These are phyloP conservation scores for Paradendryphiella salina DNA, from an alignment of 2,329 filamentous ascomycete species.

Conservation along the genomic window DNA sequence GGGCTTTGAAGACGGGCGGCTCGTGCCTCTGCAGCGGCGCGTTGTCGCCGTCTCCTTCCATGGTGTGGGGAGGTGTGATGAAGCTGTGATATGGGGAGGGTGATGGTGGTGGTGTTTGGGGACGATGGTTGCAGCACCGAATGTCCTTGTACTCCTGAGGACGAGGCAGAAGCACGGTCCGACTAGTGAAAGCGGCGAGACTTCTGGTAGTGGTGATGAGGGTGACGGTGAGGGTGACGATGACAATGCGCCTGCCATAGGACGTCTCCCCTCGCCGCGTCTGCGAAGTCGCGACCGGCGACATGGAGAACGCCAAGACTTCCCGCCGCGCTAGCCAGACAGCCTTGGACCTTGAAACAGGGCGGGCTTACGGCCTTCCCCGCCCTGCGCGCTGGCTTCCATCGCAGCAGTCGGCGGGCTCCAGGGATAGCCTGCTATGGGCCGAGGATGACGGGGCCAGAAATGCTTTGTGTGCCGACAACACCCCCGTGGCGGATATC, in stretches of 20 bases:
- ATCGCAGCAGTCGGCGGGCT: neutral
- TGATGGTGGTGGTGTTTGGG: neutral
- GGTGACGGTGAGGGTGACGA: too few relatives aligned
- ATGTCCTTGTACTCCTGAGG: conserved; percentile 5
- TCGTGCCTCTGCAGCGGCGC: conserved; percentile 19
- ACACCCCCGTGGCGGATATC: too few relatives aligned
- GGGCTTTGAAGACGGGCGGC: conserved; percentile 37
- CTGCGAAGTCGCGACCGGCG: too few relatives aligned
- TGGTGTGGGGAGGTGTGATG: conserved; percentile 19
- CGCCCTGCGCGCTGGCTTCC: conserved; percentile 2
- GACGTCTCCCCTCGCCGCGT: too few relatives aligned
- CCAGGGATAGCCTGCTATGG: conserved; percentile 7
- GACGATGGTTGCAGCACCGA: neutral
- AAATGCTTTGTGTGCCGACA: neutral
- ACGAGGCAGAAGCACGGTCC: neutral
- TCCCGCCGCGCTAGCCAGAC: neutral
- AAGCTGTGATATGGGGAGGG: neutral
- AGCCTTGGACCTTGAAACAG: conserved; percentile 3
- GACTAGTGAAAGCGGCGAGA: conserved; percentile 4
- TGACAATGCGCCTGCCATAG: too few relatives aligned
- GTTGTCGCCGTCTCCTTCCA: conserved; percentile 39
- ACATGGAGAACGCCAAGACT: conserved; percentile 3
- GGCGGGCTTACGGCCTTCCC: conserved; percentile 7
- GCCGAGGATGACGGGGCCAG: neutral
- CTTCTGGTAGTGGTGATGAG: too few relatives aligned